phyloP scores from a whole-genome alignment of 352 stramenopile species.

The Phytophthora brassicae region DNA sequence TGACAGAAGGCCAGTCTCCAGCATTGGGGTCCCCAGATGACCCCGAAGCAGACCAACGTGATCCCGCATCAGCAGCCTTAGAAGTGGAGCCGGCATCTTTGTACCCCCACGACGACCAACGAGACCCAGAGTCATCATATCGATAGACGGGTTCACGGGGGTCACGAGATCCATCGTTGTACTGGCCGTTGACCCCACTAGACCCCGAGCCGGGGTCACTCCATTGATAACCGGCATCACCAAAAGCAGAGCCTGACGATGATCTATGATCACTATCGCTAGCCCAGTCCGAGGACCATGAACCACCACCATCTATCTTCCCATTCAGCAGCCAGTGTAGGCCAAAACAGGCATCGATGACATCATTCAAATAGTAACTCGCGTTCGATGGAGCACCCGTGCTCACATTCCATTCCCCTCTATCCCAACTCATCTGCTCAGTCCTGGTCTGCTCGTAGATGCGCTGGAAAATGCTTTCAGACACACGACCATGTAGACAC shows the following conservation, averaged over 20 bases:
- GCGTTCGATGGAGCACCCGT: neutral
- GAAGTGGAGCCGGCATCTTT: conserved; percentile 12
- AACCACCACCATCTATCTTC: conserved; percentile 8
- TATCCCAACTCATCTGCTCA: conserved; percentile 20
- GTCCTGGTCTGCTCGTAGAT: conserved; percentile 13
- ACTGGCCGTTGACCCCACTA: conserved; percentile 1
- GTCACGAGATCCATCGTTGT: conserved; percentile 2
- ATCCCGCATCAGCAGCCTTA: conserved; percentile 5
- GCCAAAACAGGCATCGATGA: conserved; percentile 25
- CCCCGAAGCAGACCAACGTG: conserved; percentile 18
- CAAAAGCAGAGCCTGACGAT: conserved; percentile 12
- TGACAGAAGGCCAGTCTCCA: conserved; percentile 11
- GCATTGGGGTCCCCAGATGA: conserved; percentile 13
- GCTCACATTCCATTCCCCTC: conserved; percentile 8
- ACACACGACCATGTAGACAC: conserved; percentile 29
- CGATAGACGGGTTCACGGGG: conserved; percentile 15
- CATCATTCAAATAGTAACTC: conserved; percentile 9
- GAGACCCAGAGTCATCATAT: conserved; percentile 16
- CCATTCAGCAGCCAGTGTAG: conserved; percentile 21
- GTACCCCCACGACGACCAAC: conserved; percentile 23
- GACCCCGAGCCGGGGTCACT: conserved; percentile 9
- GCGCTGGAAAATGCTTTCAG: conserved; percentile 28
- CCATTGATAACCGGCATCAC: conserved; percentile 12
- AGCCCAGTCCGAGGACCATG: conserved; percentile 15
- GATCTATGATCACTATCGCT: neutral